Base-by-base conservation (phyloP, 176 grass and related monocot genomes). In the Rhynchospora pubera region DNA sequence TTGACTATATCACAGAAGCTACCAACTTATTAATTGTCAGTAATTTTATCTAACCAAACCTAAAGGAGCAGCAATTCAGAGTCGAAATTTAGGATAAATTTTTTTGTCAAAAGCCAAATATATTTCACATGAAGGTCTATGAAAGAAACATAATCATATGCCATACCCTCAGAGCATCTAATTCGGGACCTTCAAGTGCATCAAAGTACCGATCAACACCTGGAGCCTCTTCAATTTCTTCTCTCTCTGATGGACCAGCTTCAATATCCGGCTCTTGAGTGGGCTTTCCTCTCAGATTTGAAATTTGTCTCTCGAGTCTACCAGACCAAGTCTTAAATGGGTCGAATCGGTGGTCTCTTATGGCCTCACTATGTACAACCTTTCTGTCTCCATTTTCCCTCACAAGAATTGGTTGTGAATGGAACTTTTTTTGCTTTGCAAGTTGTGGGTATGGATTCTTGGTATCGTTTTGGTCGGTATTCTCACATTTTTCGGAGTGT, bases 251-350 rank as follows among this genome's bases (percentile, higher is more conserved):
- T 2, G 42, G 23, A 16, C 66, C 57, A 9, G 2, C 63, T 44
- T 83, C 84, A 7, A 42, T 47, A 50, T 57, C 34, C 16, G 51
- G 82, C 11, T 86, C 91, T 82, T 70, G 79, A 76, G 22, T 53
- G 5, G 88, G 92, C 48, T 85, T 84, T 26, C 95, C 92, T 12
- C 92, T 89, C 18, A 98, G 86, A 89, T 89, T 98, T 7, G 95
- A 94, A 10, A 94, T 76, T 86, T 98, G 95, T 9, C 87, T 83
- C 78, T 98, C 95, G 4, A 98, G 92, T 16, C 83, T 91, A 24
- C 95, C 95, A 6, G 92, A 94, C 88, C 91, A 98, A 57, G 95
- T 98, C 87, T 98, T 98, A 84, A 94, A 98, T 9, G 85, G 76
- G 70, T 98, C 95, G 32, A 94, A 98, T 30, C 88, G 65, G 62